Percentiles rank a stretch among this genome's conserved stretches.
These are phyloP conservation scores for Friedmanniomyces endolithicus DNA, from an alignment of 495 filamentous ascomycete genomes.

Conservation along the genomic window DNA sequence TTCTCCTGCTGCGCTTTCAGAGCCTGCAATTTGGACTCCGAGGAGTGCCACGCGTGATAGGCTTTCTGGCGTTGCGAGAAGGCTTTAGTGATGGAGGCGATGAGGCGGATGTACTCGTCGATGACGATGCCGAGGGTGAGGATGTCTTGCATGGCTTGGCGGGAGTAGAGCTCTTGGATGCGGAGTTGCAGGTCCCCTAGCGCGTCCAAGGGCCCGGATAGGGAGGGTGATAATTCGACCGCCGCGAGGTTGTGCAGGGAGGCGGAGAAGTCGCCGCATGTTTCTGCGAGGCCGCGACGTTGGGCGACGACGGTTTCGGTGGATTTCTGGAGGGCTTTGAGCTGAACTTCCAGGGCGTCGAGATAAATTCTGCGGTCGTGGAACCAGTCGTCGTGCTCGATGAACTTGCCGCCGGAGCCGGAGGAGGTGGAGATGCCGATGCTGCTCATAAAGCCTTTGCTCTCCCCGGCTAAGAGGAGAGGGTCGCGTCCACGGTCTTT, in stretches of 20 bases:
- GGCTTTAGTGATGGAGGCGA: slow-evolving; percentile 81
- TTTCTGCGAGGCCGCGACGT: slow-evolving; percentile 82
- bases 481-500: slow-evolving; percentile 79
- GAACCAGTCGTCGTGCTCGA: slow-evolving; percentile 99
- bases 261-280: slow-evolving; percentile 80
- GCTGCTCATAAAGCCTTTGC: slow-evolving; percentile 55
- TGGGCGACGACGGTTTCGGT: slow-evolving; percentile 86
- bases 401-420: slow-evolving; percentile 69
- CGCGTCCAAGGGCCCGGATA: slow-evolving; percentile 77
- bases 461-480: slow-evolving; percentile 56
- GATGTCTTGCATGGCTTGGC: slow-evolving; percentile 93
- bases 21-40: slow-evolving; percentile 80
- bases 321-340: slow-evolving; percentile 85
- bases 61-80: slow-evolving; percentile 89
- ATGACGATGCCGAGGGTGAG: slow-evolving; percentile 93
- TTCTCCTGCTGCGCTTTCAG: slow-evolving; percentile 79
- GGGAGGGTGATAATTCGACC: slow-evolving; percentile 76
- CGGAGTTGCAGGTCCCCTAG: slow-evolving; percentile 86
- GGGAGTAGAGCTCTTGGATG: slow-evolving; percentile 87
- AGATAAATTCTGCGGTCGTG: slow-evolving; percentile 90
- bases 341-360: slow-evolving; percentile 85
- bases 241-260: slow-evolving; percentile 80
- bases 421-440: slow-evolving; percentile 66
- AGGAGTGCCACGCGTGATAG: slow-evolving; percentile 81
- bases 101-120: slow-evolving; percentile 94